A percentile compares a stretch with the other conserved stretches of the same genome.
Conservation (phyloP, 2,329 filamentous ascomycete species). For the Alternaria arborescens region DNA sequence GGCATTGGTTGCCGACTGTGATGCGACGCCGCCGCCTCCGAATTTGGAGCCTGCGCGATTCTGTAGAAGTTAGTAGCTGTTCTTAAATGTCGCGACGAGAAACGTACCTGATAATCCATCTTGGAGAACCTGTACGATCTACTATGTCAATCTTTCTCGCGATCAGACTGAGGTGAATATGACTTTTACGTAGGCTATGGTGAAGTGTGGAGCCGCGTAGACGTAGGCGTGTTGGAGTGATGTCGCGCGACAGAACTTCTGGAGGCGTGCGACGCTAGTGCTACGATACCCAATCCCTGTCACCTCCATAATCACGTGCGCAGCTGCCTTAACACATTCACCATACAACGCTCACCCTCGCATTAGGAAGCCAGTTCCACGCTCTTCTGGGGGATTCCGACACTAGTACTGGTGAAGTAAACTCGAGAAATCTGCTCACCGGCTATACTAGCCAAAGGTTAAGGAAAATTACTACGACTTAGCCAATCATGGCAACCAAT, state of each 20-base stretch:
- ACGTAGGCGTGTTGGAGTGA: conserved; percentile 17
- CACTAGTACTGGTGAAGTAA: background rate
- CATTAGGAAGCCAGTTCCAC: background rate
- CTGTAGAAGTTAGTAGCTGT: conserved; percentile 54
- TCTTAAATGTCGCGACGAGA: conserved; percentile 6
- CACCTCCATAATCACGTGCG: conserved; percentile 14
- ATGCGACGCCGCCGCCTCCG: conserved; percentile 95
- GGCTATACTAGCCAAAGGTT: no score
- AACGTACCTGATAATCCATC: conserved; percentile 62
- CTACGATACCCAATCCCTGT: conserved; percentile 15
- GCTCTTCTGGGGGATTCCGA: background rate
- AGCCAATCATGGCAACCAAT: conserved; percentile 37
- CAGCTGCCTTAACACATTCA: conserved; percentile 11
- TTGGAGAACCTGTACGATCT: conserved; percentile 3
- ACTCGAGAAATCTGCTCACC: background rate
- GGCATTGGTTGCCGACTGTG: conserved; percentile 90
- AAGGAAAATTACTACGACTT: background rate
- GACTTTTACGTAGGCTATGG: conserved; percentile 1
- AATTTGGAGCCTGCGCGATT: conserved; percentile 98
- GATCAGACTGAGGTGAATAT: background rate
- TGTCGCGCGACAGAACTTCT: conserved; percentile 31
- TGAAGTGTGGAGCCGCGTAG: conserved; percentile 1
- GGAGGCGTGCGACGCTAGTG: conserved; percentile 30
- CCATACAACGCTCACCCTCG: background rate
- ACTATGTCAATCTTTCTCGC: conserved; percentile 6